Base-by-base conservation (phyloP, 1,284 basidiomycete species). In the Puccinia horiana region DNA sequence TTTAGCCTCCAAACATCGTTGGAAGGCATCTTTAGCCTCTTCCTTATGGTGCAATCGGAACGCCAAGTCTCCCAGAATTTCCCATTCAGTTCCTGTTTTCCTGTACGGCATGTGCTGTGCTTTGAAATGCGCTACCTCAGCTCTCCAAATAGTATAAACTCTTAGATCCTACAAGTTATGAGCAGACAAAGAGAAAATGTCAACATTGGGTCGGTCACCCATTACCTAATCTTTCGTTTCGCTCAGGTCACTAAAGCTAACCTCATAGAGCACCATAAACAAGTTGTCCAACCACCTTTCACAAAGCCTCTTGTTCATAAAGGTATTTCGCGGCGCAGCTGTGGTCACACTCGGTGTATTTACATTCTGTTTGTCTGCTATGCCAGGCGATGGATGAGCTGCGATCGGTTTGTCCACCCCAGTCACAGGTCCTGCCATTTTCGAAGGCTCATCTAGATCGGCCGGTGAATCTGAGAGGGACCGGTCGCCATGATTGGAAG, bases 91-190 rank as follows among this genome's bases (percentile, higher is more conserved):
- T 0, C 94, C 95, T 0, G 96, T 98, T 89, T 98, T 98, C 84
- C 94, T 91, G 87, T 98, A 99, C 0, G 95, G 95, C 83, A 98
- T 93, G 84, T 96, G 94, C 86, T 98, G 96, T 0, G 93, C 95
- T 86, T 96, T 97, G 90, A 97, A 99, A 86, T 99, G 96, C 0
- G 95, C 94, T n/a, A 98, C 93, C 86, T 99, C 97, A 3, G 97
- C 96, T 29, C 96, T 91, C 92, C 97, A 99, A 86, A 99, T 99
- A 0, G 97, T 99, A 92, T 96, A 99, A 16, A 99, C 94, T n/a
- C 97, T 92, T 73, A 99, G 89, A 86, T 99, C 96, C 92, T 96
- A 52, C 8, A 20, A 35, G 4, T 29, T 35, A 32, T 35, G 37
- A 44, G 44, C 16, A 67, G 18, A n/a, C 65, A 69, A 69, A 11